These are phyloP conservation scores for Prunus kanzakura DNA, from an alignment of 306 rosid genomes.

Conservation along the genomic window DNA sequence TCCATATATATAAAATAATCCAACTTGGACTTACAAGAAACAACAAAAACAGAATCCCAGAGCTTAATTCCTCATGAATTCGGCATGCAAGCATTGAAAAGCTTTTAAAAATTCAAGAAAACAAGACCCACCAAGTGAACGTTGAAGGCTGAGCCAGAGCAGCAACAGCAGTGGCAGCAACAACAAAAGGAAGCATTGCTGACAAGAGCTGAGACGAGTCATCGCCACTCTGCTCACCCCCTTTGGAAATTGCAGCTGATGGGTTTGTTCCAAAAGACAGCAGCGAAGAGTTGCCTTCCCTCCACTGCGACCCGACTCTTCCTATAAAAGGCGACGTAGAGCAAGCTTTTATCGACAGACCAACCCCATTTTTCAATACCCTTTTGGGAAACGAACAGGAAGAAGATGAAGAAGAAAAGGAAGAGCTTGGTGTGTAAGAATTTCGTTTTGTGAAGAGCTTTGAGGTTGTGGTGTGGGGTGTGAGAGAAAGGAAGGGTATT, in stretches of 20 bases:
- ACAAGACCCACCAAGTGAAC: constrained; percentile 65
- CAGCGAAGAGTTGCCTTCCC: constrained; percentile 49
- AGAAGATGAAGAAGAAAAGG: constrained; percentile 3
- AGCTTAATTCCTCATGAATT: background rate
- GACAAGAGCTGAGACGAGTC: constrained; percentile 68
- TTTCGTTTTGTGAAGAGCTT: background rate
- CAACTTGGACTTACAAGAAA: background rate
- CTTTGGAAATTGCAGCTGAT: constrained; percentile 25
- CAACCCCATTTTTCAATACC: constrained; percentile 24
- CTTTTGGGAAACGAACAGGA: constrained; percentile 23
- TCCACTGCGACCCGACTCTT: constrained; percentile 42
- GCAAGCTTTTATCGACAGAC: constrained; percentile 40
- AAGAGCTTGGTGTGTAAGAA: background rate
- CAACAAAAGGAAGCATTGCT: constrained; percentile 91
- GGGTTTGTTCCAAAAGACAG: constrained; percentile 56
- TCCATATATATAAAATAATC: background rate
- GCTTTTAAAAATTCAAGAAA: background rate
- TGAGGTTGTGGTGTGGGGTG: background rate
- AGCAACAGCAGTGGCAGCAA: constrained; percentile 80
- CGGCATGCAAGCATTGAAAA: background rate
- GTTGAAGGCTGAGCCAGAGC: constrained; percentile 92
- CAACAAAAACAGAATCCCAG: background rate
- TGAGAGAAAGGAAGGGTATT: constrained; percentile 28
- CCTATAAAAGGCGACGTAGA: constrained; percentile 54
- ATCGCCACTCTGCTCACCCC: constrained; percentile 23